Base-by-base conservation (phyloP, 2,329 filamentous ascomycete genomes). In the Curvularia eragrostidis region DNA sequence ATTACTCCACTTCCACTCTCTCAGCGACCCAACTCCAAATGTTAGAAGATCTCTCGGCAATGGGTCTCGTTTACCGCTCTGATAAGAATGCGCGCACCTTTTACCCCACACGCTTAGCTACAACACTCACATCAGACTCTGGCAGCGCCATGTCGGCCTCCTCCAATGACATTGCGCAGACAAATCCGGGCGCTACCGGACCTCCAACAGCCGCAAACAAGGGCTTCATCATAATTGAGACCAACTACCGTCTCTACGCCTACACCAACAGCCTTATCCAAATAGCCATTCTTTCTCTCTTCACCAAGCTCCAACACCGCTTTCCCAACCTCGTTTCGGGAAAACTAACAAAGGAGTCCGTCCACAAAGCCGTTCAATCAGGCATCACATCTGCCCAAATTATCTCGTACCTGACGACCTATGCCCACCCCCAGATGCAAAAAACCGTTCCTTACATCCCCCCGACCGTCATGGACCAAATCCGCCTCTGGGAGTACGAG, bases 321-420 rank as follows among this genome's bases (percentile, higher is more conserved):
- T 98, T 96, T 80, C 91, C 91, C 1, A 96, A 97, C 79, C 91
- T 99, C 78, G 90, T 98, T 13, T 92, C 93, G 0, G 95, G 94
- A 41, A 93, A 95, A 65, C 83, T 99, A 39, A 96, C 93, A 12
- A 92, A 96, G 61, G 85, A 91, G 52, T 97, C 93, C 13, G 90
- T 98, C 68, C 91, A 92, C 54, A 86, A 88, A 57, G 96, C 96
- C 61, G 93, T 98, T 64, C 84, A 87, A 60, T 89, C 90, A 73
- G 95, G 95, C 71, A 99, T 99, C 80, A 97, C 93, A 0, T 89
- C 92, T 15, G 90, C 96, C 68, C 95, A 99, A 75, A 96, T 99
- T 75, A 94, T 99, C 69, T 88, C 89, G 18, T 99, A 98, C 79
- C 87, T 99, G 1, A 88, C 89, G 7, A 90, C 91, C 3, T 94